Evolutionary conservation across 495 filamentous ascomycete genomes (phyloP).

Genomic region (Extremus antarcticus): DNA sequence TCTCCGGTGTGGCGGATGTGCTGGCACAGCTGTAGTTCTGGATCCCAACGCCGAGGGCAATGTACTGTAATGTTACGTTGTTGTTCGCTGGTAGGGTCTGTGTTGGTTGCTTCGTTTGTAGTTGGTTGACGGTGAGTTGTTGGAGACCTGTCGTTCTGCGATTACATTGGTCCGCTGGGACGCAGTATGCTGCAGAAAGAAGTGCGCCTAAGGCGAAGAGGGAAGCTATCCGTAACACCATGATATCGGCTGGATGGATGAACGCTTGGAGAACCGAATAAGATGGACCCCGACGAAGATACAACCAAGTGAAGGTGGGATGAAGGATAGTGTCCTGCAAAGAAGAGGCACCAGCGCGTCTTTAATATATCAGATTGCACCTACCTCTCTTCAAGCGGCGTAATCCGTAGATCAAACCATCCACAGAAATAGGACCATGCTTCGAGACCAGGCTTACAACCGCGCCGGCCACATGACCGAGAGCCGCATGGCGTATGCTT

Average conservation of each 20-base stretch:
- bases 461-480: neutral
- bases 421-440: too few species aligned
- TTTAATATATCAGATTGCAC: neutral
- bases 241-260: neutral
- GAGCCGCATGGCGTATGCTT: neutral
- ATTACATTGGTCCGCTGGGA: neutral
- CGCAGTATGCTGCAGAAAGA: neutral
- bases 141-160: neutral
- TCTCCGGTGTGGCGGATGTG: slow-evolving; percentile 4
- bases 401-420: too few species aligned
- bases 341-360: neutral
- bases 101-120: neutral
- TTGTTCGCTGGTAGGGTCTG: neutral
- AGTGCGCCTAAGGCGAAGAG: neutral
- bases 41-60: slow-evolving; percentile 20
- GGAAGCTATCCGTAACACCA: neutral
- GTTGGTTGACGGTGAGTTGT: neutral
- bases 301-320: neutral
- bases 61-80: slow-evolving; percentile 13
- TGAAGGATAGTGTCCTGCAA: neutral
- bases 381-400: neutral
- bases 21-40: slow-evolving; percentile 25
- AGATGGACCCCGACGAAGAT: too few species aligned
- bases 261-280: neutral
- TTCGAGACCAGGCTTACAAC: neutral